Base-by-base conservation (phyloP, 1,139 yeast species). In the Yamadazyma mexicana region DNA sequence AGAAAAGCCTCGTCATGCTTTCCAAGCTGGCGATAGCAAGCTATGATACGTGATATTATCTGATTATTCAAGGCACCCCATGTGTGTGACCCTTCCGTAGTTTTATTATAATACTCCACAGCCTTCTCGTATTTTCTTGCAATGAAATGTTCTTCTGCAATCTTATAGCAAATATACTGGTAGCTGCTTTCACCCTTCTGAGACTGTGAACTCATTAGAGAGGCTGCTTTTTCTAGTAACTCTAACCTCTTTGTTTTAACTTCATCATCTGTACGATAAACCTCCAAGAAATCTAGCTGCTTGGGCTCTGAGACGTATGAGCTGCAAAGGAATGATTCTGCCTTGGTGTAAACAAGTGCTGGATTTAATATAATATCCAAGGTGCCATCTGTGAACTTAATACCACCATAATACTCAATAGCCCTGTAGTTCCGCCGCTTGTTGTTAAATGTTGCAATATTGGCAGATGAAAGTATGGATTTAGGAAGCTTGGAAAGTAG, bases 401-500 rank as follows among this genome's bases (percentile, higher is more conserved):
- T 40, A 0, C 77, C 77, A 2, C 76, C 77, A 40, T 47, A 60
- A 40, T 56, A 67, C 24, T 43, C 33, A 8, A 47, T 30, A 1
- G 47, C 35, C 11, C 43, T 45, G 5, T 30, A n/a, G 17, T 40
- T 47, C 17, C 47, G 46, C 23, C 38, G 44, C 31, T 39, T 45
- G 29, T 38, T 45, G n/a, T 30, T 31, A 28, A 45, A 41, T 5
- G 42, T 33, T 10, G 42, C 34, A 3, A 48, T 33, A 23, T 46
- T 45, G 14, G 41, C 48, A 16, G 61, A 51, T 1, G 73, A 66
- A 8, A 78, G 55, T 1, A 78, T 56, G 3, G 69, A 59, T 5
- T 59, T 62, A 0, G 82, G 81, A 1, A 76, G 60, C 17, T 61
- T 38, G 10, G 63, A 66, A 43, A 82, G 63, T 17, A 85, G 56